Evolutionary conservation across 371 early-diverging fungal species (phyloP).

Genomic region (Smittium culicis): DNA sequence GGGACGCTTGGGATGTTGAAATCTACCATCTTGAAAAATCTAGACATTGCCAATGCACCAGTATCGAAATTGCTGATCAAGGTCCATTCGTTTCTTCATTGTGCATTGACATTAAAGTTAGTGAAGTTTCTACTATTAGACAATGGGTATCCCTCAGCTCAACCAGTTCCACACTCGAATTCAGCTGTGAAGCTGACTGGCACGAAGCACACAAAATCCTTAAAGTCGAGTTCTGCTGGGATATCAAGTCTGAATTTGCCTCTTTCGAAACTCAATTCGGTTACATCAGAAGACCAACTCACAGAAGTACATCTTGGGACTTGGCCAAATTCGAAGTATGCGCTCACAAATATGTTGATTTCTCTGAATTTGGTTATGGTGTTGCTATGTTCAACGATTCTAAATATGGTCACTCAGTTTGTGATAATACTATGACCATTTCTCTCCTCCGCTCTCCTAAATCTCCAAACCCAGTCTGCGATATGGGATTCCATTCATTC

Average conservation of each 20-base stretch:
- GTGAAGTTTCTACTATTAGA: slow-evolving; percentile 43
- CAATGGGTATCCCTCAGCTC: slow-evolving; percentile 67
- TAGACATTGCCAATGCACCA: slow-evolving; percentile 12
- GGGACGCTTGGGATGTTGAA: slow-evolving; percentile 80
- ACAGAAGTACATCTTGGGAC: slow-evolving; percentile 85
- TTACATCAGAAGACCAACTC: slow-evolving; percentile 76
- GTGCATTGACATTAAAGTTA: slow-evolving; percentile 43
- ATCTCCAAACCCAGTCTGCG: slow-evolving; percentile 48
- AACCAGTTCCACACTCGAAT: slow-evolving; percentile 56
- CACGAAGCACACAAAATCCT: slow-evolving; percentile 75
- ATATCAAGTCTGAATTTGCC: slow-evolving; percentile 67
- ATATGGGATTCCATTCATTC: slow-evolving; percentile 66
- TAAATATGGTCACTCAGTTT: slow-evolving; percentile 76
- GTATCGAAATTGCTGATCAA: slow-evolving; percentile 36
- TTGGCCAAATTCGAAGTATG: slow-evolving; percentile 93
- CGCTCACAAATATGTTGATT: slow-evolving; percentile 88
- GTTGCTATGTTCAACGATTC: slow-evolving; percentile 84
- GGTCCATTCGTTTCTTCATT: slow-evolving; percentile 77
- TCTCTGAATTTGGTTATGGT: slow-evolving; percentile 86
- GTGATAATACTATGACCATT: slow-evolving; percentile 65
- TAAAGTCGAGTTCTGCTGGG: slow-evolving; percentile 86
- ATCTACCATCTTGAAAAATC: slow-evolving; percentile 75
- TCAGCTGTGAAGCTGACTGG: slow-evolving; percentile 78
- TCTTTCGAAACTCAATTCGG: slow-evolving; percentile 95
- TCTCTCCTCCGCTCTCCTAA: slow-evolving; percentile 80